Evolutionary conservation across 1,139 yeast genomes (phyloP).

Genomic region (Blastobotrys aristatus): DNA sequence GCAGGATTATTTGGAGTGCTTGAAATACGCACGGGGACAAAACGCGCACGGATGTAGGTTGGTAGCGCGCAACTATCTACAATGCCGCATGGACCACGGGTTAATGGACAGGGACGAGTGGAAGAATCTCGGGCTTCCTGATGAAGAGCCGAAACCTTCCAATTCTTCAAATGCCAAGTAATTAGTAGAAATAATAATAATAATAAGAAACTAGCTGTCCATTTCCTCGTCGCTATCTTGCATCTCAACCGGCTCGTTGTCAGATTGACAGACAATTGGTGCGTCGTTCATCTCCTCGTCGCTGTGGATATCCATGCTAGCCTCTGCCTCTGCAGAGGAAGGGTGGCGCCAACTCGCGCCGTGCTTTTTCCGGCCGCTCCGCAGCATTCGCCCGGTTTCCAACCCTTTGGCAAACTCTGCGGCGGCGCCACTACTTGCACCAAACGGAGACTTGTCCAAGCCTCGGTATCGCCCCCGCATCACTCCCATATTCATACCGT

Average conservation of each 20-base stretch:
- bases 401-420: too few relatives aligned
- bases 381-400: too few relatives aligned
- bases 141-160: conserved; percentile 39
- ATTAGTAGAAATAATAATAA: too few relatives aligned
- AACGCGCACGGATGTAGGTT: conserved; percentile 87
- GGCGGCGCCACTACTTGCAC: too few relatives aligned
- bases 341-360: too few relatives aligned
- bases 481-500: not conserved
- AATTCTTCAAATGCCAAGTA: conserved; percentile 20
- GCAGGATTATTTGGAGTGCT: conserved; percentile 70
- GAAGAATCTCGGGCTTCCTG: conserved; percentile 81
- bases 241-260: not conserved
- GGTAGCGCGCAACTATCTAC: conserved; percentile 72
- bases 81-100: conserved; percentile 87
- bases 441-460: too few relatives aligned
- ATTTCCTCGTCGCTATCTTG: conserved; percentile 4
- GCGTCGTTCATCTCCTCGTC: conserved; percentile 6
- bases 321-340: not conserved
- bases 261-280: not conserved
- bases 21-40: conserved; percentile 70
- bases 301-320: not conserved
- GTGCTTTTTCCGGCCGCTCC: too few relatives aligned
- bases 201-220: too few relatives aligned
- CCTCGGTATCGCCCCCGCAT: not conserved
- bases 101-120: conserved; percentile 80